phyloP scores from a whole-genome alignment of 2,329 filamentous ascomycete genomes.

The Drechmeria coniospora region DNA sequence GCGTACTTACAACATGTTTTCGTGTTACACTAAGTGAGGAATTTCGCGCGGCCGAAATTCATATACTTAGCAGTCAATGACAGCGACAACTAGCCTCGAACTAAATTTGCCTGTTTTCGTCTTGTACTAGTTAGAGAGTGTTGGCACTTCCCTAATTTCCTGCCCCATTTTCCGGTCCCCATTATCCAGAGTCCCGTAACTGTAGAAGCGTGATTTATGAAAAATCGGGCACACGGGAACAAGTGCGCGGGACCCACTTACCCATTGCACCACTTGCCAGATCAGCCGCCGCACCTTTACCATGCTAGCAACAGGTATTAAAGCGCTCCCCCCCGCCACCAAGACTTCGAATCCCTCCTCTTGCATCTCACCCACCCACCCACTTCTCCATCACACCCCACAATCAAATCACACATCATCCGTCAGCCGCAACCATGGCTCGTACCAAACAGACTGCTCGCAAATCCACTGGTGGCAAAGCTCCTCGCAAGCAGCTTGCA shows the following conservation, averaged over 20 bases:
- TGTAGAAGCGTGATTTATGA: not conserved
- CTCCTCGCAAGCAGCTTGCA: constrained; percentile 87
- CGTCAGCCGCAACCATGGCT: constrained; percentile 36
- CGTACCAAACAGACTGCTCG: constrained; percentile 53
- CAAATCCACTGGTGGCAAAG: constrained; percentile 70
- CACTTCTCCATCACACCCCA: constrained; percentile 14
- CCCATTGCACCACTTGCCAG: constrained; percentile 10
- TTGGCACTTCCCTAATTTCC: too few relatives aligned
- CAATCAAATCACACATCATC: constrained; percentile 15
- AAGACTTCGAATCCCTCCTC: constrained; percentile 20
- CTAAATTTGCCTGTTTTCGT: too few relatives aligned
- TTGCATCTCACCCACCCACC: constrained; percentile 27
- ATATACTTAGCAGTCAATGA: too few relatives aligned
- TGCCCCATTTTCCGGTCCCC: too few relatives aligned
- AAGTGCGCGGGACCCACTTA: constrained; percentile 9
- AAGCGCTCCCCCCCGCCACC: constrained; percentile 28
- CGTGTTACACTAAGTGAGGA: too few relatives aligned
- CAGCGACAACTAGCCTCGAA: too few relatives aligned
- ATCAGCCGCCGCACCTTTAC: constrained; percentile 21
- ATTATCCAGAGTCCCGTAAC: too few relatives aligned
- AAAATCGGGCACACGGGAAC: not conserved
- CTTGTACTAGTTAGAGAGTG: too few relatives aligned
- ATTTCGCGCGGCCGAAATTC: too few relatives aligned
- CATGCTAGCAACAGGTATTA: constrained; percentile 21
- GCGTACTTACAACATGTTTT: too few relatives aligned